Evolutionary conservation across 2,329 filamentous ascomycete species (phyloP), one percentile per base, ranked within the genome.

Genomic region (Helotiales sp.): DNA sequence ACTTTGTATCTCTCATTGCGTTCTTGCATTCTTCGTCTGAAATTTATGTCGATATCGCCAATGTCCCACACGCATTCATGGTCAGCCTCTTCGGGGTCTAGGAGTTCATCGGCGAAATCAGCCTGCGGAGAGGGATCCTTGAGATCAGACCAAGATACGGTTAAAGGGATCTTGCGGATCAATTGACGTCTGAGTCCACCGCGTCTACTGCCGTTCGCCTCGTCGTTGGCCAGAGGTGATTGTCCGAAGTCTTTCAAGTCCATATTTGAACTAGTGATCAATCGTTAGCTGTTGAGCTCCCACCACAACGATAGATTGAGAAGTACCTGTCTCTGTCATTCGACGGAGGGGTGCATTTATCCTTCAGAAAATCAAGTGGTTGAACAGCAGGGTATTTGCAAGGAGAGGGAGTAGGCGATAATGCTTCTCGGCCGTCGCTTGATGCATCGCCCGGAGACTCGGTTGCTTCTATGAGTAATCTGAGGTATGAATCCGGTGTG

Each of bases 401-500:
- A 9, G 57, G 57, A 5, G 56, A 61, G 3, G 61, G 53, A 40
- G 46, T 61, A 5, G 40, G 30, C 5, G 59, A 59, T 3, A 50
- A 12, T 2, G 10, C 50, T 10, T 29, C 5, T 5, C 15, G 30
- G 33, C 33, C 46, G 36, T 15, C 12, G 31, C 40, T 44, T 44
- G 40, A 44, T 44, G 8, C 40, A 2, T 12, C 22, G 40, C 17
- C 9, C 5, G 40, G 22, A 24, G 40, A 44, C 22, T 54, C 44
- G 44, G 15, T 50, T 33, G 54, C 40, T 30, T 60, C 50, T 24
- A 64, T 60, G 17, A 64, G 55, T 5, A 59, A 40, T 57, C 52
- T 54, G 46, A 64, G 60, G 51, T 64, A 64, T 2, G 61, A 63
- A 40, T 61, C 60, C 31, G 63, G 59, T 22, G 61, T 64, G 13